Percentiles rank a stretch among this genome's conserved stretches.
Conservation (phyloP, 1,139 yeast species). For the Suhomyces maxii region DNA sequence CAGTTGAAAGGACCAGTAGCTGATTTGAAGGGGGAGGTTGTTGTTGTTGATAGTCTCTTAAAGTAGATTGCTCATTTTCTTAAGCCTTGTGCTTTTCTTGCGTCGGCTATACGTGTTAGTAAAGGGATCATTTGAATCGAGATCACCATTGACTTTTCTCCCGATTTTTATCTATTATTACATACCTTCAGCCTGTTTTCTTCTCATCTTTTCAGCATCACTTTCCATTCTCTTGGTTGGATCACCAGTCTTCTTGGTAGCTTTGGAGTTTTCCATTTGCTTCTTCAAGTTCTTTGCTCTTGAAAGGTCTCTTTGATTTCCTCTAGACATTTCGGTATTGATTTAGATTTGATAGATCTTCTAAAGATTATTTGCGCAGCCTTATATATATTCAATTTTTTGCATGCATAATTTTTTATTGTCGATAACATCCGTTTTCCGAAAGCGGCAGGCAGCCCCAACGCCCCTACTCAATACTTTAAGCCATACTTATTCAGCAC, state of each 20-base stretch:
- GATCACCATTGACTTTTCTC: too few relatives aligned
- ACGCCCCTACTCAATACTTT: not conserved
- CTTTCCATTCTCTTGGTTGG: slow-evolving; percentile 80
- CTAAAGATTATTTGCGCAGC: slow-evolving; percentile 4
- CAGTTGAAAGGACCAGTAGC: not conserved
- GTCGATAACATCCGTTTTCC: slow-evolving; percentile 1
- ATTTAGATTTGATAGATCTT: slow-evolving; percentile 6
- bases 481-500: not conserved
- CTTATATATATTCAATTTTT: slow-evolving; percentile 6
- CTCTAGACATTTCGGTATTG: slow-evolving; percentile 72
- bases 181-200: slow-evolving; percentile 81
- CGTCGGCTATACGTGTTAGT: slow-evolving; percentile 48
- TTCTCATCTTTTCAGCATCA: slow-evolving; percentile 86
- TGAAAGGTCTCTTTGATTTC: slow-evolving; percentile 94
- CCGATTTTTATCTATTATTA: slow-evolving; percentile 14
- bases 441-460: slow-evolving; percentile 2
- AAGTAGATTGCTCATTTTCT: not conserved
- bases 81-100: slow-evolving; percentile 49
- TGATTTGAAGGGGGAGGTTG: not conserved
- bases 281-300: slow-evolving; percentile 86
- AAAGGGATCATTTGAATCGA: too few relatives aligned
- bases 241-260: slow-evolving; percentile 75
- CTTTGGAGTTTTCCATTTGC: slow-evolving; percentile 59
- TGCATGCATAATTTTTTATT: slow-evolving; percentile 5
- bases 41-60: not conserved